Conservation (phyloP, 768 basidiomycete species). For the Rossbeevera mucosa region DNA sequence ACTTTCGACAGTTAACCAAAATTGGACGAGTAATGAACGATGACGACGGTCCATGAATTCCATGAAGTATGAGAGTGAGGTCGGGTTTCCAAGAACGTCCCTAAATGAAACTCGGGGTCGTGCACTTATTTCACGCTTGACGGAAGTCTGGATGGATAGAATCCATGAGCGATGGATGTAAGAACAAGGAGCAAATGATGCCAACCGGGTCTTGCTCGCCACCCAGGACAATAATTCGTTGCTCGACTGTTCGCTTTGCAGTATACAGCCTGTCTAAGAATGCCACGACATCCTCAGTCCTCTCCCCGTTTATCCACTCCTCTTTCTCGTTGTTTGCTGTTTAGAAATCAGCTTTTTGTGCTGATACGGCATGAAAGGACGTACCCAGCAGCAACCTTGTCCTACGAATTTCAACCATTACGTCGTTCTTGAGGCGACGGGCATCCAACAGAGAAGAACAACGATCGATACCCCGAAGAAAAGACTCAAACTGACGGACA, state of each 20-base stretch:
- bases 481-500: constrained; percentile 82
- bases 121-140: constrained; percentile 39
- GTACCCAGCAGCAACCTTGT: constrained; percentile 71
- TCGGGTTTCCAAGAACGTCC: constrained; percentile 82
- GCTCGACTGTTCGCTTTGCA: constrained; percentile 84
- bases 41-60: constrained; percentile 95
- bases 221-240: constrained; percentile 76
- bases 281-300: constrained; percentile 78
- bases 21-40: constrained; percentile 84
- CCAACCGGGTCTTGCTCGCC: constrained; percentile 61
- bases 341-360: constrained; percentile 1
- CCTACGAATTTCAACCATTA: constrained; percentile 84
- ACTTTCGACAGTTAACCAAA: constrained; percentile 96
- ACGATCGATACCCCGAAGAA: constrained; percentile 78
- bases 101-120: constrained; percentile 59
- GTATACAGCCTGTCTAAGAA: constrained; percentile 86
- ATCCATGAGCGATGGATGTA: neutral
- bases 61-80: constrained; percentile 92
- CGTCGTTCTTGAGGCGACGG: constrained; percentile 84
- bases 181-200: neutral
- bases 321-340: constrained; percentile 82
- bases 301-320: constrained; percentile 84
- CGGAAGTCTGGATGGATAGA: constrained; percentile 32
- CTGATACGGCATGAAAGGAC: constrained; percentile 8
- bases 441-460: constrained; percentile 86